Percentiles rank a stretch among this genome's conserved stretches.
Conservation (phyloP, 495 filamentous ascomycete genomes). For the Immersiella caudata region DNA sequence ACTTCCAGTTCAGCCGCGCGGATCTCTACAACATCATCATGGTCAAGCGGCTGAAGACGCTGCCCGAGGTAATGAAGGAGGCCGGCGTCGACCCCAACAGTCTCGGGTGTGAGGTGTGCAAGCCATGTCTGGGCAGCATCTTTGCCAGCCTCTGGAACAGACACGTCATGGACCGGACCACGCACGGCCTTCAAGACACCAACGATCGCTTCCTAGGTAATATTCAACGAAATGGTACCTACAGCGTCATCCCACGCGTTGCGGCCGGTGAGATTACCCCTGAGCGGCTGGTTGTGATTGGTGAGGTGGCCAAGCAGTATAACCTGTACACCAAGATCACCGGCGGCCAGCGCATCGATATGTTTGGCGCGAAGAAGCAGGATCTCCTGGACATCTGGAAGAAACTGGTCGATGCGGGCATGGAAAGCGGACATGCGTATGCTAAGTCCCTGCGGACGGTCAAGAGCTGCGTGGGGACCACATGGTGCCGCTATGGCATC, state of each 20-base stretch:
- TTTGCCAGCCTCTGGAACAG: constrained; percentile 83
- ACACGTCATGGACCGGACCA: constrained; percentile 75
- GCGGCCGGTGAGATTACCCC: constrained; percentile 89
- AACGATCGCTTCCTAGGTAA: constrained; percentile 94
- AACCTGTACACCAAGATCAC: constrained; percentile 94
- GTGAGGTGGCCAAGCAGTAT: constrained; percentile 86
- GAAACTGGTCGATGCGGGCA: constrained; percentile 80
- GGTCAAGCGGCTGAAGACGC: constrained; percentile 75
- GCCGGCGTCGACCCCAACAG: constrained; percentile 74
- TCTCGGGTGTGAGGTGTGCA: constrained; percentile 90
- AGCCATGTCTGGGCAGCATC: constrained; percentile 84
- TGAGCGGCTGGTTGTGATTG: constrained; percentile 86
- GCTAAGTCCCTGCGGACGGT: constrained; percentile 90
- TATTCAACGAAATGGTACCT: constrained; percentile 93
- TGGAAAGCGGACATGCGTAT: constrained; percentile 95
- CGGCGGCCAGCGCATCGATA: constrained; percentile 91
- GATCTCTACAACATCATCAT: constrained; percentile 91
- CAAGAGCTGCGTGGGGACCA: constrained; percentile 93
- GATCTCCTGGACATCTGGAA: constrained; percentile 91
- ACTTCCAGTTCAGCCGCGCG: constrained; percentile 84
- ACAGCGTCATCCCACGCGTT: constrained; percentile 85
- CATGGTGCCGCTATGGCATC: constrained; percentile 93
- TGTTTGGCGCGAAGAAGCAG: constrained; percentile 93
- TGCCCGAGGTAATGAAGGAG: constrained; percentile 79
- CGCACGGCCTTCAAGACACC: constrained; percentile 87